Evolutionary conservation across 306 rosid species (phyloP).

Genomic region (Heteromeles arbutifolia): DNA sequence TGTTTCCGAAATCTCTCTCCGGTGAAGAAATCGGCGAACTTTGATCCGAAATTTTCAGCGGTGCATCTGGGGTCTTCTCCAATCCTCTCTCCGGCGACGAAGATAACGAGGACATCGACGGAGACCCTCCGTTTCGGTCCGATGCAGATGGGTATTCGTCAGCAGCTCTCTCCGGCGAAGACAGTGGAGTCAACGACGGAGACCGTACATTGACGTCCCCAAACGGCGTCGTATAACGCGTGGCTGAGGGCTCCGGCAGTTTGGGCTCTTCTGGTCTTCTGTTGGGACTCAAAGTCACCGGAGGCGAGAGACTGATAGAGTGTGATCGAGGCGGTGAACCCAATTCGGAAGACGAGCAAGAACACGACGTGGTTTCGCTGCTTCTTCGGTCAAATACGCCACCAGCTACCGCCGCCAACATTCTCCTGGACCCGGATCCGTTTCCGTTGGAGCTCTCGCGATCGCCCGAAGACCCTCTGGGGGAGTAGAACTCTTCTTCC

Average conservation of each 20-base stretch:
- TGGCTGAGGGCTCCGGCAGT: not conserved
- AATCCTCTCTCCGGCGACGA: slow-evolving; percentile 10
- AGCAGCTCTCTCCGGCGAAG: slow-evolving; percentile 22
- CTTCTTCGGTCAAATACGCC: slow-evolving; percentile 23
- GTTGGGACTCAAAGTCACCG: slow-evolving; percentile 29
- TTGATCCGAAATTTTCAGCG: slow-evolving; percentile 10
- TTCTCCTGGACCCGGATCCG: slow-evolving; percentile 70
- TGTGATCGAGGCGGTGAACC: slow-evolving; percentile 59
- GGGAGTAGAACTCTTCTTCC: slow-evolving; percentile 84
- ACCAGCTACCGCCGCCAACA: slow-evolving; percentile 22
- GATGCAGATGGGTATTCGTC: slow-evolving; percentile 5
- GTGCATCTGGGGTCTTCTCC: slow-evolving; percentile 10
- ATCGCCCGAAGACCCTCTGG: slow-evolving; percentile 62
- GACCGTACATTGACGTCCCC: slow-evolving; percentile 8
- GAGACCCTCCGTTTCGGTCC: slow-evolving; percentile 9
- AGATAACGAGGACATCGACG: slow-evolving; percentile 9
- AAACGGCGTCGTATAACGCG: slow-evolving; percentile 8
- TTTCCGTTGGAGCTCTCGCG: slow-evolving; percentile 17
- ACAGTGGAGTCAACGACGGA: slow-evolving; percentile 20
- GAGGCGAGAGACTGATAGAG: slow-evolving; percentile 43
- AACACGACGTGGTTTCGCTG: slow-evolving; percentile 32
- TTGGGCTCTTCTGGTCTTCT: slow-evolving; percentile 14
- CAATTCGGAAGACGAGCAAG: slow-evolving; percentile 51
- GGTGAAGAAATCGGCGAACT: slow-evolving; percentile 20
- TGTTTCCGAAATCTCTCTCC: slow-evolving; percentile 4